phyloP scores from a whole-genome alignment of 805 yeast species.

The Limtongia smithiae region DNA sequence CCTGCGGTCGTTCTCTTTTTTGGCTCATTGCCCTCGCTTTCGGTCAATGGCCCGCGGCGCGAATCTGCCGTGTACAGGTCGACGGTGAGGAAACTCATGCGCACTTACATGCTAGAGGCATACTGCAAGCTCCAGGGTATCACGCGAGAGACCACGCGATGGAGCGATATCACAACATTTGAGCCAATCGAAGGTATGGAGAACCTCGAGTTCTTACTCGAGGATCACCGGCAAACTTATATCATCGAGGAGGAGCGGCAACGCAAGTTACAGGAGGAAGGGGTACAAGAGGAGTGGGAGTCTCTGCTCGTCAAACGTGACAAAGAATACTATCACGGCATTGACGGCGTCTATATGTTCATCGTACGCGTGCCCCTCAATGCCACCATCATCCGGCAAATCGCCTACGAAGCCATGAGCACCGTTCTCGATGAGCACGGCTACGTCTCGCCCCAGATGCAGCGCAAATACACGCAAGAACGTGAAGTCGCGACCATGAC shows the following conservation, averaged over 20 bases:
- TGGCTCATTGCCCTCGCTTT: not conserved
- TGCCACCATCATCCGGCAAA: not conserved
- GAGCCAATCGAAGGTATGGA: constrained; percentile 11
- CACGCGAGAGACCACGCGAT: constrained; percentile 15
- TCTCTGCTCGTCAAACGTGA: constrained; percentile 15
- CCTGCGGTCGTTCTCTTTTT: constrained; percentile 13
- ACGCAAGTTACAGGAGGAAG: not conserved
- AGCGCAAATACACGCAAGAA: too few species aligned
- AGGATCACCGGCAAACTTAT: constrained; percentile 6
- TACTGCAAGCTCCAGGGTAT: constrained; percentile 17
- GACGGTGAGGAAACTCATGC: constrained; percentile 7
- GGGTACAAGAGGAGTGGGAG: constrained; percentile 11
- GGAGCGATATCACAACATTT: constrained; percentile 17
- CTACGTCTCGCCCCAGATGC: constrained; percentile 9
- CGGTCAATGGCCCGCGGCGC: not conserved
- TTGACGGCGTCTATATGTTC: constrained; percentile 15
- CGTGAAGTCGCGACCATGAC: too few species aligned
- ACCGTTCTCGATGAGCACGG: constrained; percentile 11
- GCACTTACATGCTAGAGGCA: constrained; percentile 10
- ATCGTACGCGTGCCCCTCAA: not conserved
- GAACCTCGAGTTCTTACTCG: constrained; percentile 11
- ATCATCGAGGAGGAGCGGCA: not conserved
- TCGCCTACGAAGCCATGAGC: constrained; percentile 11
- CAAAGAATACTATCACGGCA: constrained; percentile 7
- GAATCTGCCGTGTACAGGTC: constrained; percentile 11